Evolutionary conservation across 1,284 basidiomycete species (phyloP), one percentile per base, ranked within the genome.

Genomic region (Taiwanofungus camphoratus): DNA sequence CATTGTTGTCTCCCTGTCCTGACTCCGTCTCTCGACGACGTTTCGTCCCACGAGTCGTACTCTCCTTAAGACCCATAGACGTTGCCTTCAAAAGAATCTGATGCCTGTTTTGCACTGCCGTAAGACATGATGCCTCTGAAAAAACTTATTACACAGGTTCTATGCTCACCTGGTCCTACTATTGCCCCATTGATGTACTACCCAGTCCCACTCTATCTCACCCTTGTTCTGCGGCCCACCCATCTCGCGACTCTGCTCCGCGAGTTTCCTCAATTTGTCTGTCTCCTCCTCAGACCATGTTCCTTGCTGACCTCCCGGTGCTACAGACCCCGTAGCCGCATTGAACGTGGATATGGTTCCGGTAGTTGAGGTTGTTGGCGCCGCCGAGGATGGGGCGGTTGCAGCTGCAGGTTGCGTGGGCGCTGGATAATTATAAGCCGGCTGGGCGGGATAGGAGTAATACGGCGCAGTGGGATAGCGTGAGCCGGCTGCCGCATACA

Each of bases 1-100:
- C 9, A 57, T 48, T 15, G 58, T 50, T 4, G 58, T 41, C 8
- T 60, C 57, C 32, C 56, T 60, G 19, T 3, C 51, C 38, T 3
- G 54, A 18, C 11, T 75, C 72, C 4, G 68, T 64, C 48, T 75
- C 67, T 64, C 75, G 69, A 35, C 79, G 71, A 32, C 84, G 73
- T 55, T 87, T 87, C 18, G 70, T 67, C 1, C 76, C 78, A 27
- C 81, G 65, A 1, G 74, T 77, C 4, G 82, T 77, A 46, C 79
- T 84, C 52, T 84, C 82, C 60, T 87, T 87, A 32, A 88, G 65
- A 4, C 81, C 79, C 20, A 88, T 61, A n/a, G 73, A 67, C 1
- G 82, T 87, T 3, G 85, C 86, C 59, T 86, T 87, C 49, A 86
- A 74, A 23, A 87, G 64, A 41, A 88, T 87, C 60, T 88, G 85